Conservation (phyloP, 805 yeast species). For the Saturnispora kantuleensis region DNA sequence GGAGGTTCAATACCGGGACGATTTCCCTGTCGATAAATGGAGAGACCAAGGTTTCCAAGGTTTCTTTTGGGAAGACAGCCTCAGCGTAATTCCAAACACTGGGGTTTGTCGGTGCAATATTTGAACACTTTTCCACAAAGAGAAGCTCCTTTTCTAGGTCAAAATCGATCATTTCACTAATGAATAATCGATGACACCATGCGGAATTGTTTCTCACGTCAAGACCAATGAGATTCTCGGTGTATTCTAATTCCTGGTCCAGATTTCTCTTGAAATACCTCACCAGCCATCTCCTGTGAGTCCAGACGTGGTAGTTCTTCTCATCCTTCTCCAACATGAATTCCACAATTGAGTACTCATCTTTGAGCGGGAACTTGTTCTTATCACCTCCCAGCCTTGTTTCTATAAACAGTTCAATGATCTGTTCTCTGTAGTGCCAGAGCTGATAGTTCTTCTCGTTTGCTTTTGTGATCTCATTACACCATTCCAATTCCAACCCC, state of each 20-base stretch:
- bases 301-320: conserved; percentile 96
- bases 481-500: conserved; percentile 63
- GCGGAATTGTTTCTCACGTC: conserved; percentile 89
- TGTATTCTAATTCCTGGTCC: conserved; percentile 42
- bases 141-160: conserved; percentile 35
- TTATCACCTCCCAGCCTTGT: conserved; percentile 7
- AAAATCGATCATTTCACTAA: conserved; percentile 24
- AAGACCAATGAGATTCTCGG: conserved; percentile 34
- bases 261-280: conserved; percentile 35
- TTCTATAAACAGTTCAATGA: conserved; percentile 32
- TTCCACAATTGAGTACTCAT: conserved; percentile 55
- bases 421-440: conserved; percentile 84
- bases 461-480: conserved; percentile 60
- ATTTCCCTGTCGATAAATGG: conserved; percentile 4
- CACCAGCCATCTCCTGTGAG: conserved; percentile 80
- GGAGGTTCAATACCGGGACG: conserved; percentile 50
- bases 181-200: conserved; percentile 78
- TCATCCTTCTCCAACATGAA: conserved; percentile 68
- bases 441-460: conserved; percentile 91
- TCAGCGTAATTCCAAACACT: conserved; percentile 71
- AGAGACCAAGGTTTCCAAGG: too few relatives aligned
- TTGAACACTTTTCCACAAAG: not conserved
- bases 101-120: conserved; percentile 65
- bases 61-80: not conserved
- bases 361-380: conserved; percentile 28